Conservation (phyloP, 495 filamentous ascomycete species). For the Penicillium simplicissimum region DNA sequence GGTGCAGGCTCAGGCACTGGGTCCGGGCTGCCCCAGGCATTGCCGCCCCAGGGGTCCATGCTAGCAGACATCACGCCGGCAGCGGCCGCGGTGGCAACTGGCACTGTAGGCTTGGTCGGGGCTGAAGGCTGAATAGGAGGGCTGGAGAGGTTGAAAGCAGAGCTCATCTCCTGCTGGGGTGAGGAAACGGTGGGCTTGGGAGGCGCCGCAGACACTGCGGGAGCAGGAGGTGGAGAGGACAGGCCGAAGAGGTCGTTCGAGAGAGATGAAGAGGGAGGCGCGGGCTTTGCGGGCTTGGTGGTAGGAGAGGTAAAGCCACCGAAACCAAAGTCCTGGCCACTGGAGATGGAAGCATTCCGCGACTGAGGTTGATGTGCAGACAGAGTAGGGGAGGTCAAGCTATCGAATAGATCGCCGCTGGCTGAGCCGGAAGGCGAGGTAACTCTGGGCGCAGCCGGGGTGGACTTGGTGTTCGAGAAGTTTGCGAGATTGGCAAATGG, state of each 20-base stretch:
- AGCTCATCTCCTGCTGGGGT: conserved; percentile 50
- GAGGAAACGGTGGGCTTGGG: conserved; percentile 41
- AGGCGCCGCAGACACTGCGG: conserved; percentile 46
- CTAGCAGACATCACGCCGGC: conserved; percentile 35
- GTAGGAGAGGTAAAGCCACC: conserved; percentile 44
- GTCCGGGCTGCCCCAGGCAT: conserved; percentile 54
- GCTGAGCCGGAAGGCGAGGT: conserved; percentile 55
- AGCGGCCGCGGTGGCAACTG: conserved; percentile 34
- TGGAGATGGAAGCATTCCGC: conserved; percentile 47
- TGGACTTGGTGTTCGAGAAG: conserved; percentile 58
- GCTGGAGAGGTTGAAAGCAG: conserved; percentile 79
- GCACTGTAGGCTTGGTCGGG: conserved; percentile 38
- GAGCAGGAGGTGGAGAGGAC: conserved; percentile 53
- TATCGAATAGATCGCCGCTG: conserved; percentile 76
- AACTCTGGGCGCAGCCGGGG: conserved; percentile 52
- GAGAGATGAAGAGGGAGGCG: conserved; percentile 44
- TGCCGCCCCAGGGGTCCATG: conserved; percentile 52
- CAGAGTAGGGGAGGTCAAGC: conserved; percentile 58
- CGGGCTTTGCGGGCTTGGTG: conserved; percentile 41
- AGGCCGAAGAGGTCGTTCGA: conserved; percentile 81
- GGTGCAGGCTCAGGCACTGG: conserved; percentile 34
- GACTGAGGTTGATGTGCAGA: conserved; percentile 47
- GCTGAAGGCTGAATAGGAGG: conserved; percentile 49
- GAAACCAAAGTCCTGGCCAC: conserved; percentile 56
- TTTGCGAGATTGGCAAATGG: conserved; percentile 74